These are phyloP conservation scores for Chaetomidium leptoderma DNA, from an alignment of 495 filamentous ascomycete genomes.

Conservation along the genomic window DNA sequence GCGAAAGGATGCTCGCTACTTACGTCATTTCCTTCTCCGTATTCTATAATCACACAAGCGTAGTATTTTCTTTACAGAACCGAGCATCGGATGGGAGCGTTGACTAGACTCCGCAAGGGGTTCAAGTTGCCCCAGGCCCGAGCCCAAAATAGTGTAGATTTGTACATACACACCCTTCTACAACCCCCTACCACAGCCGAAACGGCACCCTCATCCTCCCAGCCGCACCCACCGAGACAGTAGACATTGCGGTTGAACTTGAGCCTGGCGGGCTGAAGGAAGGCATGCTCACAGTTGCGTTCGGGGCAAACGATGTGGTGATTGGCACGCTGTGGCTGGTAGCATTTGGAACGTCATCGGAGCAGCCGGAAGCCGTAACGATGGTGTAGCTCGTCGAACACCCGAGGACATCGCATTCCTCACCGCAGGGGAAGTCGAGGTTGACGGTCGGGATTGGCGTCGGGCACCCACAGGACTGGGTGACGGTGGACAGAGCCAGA, in stretches of 20 bases:
- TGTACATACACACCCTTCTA: no score
- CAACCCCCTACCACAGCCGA: neutral
- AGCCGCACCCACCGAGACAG: neutral
- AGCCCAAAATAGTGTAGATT: no score
- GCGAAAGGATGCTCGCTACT: neutral
- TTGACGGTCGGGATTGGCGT: slow-evolving; percentile 19
- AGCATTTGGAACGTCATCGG: neutral
- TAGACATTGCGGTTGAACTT: neutral
- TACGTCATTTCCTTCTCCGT: no score
- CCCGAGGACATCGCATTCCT: slow-evolving; percentile 15
- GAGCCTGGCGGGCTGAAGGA: neutral
- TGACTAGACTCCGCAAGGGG: no score
- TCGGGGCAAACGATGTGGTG: neutral
- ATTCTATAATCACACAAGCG: no score
- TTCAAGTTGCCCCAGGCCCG: no score
- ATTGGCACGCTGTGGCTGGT: neutral
- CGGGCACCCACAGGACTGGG: slow-evolving; percentile 28
- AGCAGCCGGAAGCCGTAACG: slow-evolving; percentile 7
- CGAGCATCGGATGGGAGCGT: no score
- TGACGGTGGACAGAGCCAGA: slow-evolving; percentile 31
- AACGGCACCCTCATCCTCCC: slow-evolving; percentile 3
- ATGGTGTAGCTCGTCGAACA: slow-evolving; percentile 22
- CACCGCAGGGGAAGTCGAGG: slow-evolving; percentile 24
- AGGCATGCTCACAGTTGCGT: neutral
- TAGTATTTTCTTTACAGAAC: no score